Conservation (phyloP, 2,329 filamentous ascomycete genomes). For the Zopfia rhizophila region DNA sequence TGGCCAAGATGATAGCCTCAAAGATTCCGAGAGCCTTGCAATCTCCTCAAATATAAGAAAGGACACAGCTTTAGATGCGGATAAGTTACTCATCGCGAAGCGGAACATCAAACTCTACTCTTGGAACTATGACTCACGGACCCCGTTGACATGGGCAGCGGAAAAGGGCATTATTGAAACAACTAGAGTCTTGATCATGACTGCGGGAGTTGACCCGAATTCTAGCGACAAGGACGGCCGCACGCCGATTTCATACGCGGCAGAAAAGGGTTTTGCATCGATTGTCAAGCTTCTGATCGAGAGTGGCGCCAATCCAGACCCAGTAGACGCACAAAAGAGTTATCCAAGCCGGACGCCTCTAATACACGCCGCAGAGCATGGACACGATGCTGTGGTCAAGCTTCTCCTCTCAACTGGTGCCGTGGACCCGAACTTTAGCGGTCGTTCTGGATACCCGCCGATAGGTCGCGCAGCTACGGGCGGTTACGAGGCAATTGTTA, state of each 20-base stretch:
- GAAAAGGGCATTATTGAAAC: conserved; percentile 1
- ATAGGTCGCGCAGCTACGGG: background rate
- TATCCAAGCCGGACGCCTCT: conserved; percentile 2
- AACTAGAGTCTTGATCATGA: too few species aligned
- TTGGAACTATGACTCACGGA: too few species aligned
- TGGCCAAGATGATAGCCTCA: too few species aligned
- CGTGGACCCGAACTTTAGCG: conserved; percentile 3
- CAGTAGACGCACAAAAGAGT: background rate
- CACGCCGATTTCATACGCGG: background rate
- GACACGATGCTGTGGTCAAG: background rate
- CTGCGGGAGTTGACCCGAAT: too few species aligned
- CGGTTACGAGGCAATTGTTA: background rate
- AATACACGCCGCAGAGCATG: background rate
- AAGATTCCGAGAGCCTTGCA: too few species aligned
- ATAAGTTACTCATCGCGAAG: too few species aligned
- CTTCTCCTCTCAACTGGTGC: background rate
- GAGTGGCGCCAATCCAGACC: background rate
- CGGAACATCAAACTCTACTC: too few species aligned
- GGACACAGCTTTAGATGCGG: too few species aligned
- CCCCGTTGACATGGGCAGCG: conserved; percentile 5
- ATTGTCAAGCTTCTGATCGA: conserved; percentile 7
- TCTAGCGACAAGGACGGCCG: conserved; percentile 1
- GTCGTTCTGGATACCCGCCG: background rate
- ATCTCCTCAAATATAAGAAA: too few species aligned
- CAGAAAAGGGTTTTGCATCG: background rate